A percentile compares a stretch with the other conserved stretches of the same genome.
Evolutionary conservation across 495 filamentous ascomycete species (phyloP).

Genomic region (Hypoxylon rickii): DNA sequence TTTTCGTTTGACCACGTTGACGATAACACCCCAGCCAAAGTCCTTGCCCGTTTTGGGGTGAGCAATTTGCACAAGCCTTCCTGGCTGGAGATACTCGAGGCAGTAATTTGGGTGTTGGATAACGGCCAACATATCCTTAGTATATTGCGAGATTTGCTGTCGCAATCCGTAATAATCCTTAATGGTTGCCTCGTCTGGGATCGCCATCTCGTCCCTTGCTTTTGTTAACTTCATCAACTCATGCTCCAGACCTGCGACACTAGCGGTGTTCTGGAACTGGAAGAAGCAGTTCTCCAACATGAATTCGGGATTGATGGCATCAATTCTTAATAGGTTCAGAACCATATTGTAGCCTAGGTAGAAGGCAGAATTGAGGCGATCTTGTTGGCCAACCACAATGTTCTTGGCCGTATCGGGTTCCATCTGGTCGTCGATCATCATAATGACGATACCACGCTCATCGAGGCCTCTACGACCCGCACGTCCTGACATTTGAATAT

Average conservation of each 20-base stretch:
- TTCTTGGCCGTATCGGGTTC: constrained; percentile 91
- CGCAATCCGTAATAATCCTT: constrained; percentile 90
- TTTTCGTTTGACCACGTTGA: constrained; percentile 68
- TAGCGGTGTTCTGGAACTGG: constrained; percentile 94
- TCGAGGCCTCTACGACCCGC: constrained; percentile 96
- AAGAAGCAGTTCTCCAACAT: constrained; percentile 97
- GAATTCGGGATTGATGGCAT: constrained; percentile 93
- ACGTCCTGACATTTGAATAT: constrained; percentile 97
- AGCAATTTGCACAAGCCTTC: constrained; percentile 82
- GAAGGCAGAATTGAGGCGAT: constrained; percentile 95
- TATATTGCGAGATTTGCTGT: constrained; percentile 78
- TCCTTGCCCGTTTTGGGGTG: constrained; percentile 67
- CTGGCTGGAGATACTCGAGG: constrained; percentile 76
- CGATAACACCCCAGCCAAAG: constrained; percentile 91
- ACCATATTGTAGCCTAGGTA: constrained; percentile 99
- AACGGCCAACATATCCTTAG: constrained; percentile 82
- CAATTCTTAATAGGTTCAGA: constrained; percentile 91
- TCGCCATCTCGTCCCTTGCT: constrained; percentile 70
- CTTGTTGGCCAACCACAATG: constrained; percentile 94
- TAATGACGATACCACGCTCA: constrained; percentile 97
- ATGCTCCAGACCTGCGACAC: constrained; percentile 78
- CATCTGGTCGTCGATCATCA: constrained; percentile 98
- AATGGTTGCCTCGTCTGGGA: constrained; percentile 82
- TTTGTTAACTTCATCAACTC: constrained; percentile 75
- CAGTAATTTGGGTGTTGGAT: constrained; percentile 88